These are phyloP conservation scores for Kuraishia hungarica DNA, from an alignment of 805 yeast species.

Conservation along the genomic window DNA sequence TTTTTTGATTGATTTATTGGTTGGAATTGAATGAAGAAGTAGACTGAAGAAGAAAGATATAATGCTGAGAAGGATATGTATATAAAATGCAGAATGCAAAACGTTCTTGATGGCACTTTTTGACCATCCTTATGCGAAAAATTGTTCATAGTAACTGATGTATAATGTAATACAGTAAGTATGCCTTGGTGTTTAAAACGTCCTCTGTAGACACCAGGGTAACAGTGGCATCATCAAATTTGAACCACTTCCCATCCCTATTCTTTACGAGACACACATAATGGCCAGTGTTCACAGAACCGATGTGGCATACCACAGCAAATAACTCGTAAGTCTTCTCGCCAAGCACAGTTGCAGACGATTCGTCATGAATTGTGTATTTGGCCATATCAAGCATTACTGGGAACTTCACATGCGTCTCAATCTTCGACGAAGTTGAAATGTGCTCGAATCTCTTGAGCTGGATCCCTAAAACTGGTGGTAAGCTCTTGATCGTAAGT, in stretches of 20 bases:
- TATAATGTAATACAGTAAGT: conserved; percentile 63
- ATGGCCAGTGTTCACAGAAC: conserved; percentile 94
- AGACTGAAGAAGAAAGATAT: not conserved
- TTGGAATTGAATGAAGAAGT: not conserved
- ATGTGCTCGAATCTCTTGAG: conserved; percentile 71
- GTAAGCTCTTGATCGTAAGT: conserved; percentile 57
- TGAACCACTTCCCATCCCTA: conserved; percentile 76
- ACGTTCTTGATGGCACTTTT: not conserved
- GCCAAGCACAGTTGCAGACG: not conserved
- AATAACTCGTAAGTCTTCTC: conserved; percentile 66
- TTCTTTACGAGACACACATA: conserved; percentile 74
- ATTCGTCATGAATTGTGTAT: conserved; percentile 27
- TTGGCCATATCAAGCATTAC: conserved; percentile 61
- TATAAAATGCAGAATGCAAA: not conserved
- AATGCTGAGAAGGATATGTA: not conserved
- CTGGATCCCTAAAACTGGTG: conserved; percentile 78
- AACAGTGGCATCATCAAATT: conserved; percentile 84
- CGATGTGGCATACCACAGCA: conserved; percentile 84
- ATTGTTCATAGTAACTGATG: conserved; percentile 24
- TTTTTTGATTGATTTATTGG: conserved; percentile 33
- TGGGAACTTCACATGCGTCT: conserved; percentile 67
- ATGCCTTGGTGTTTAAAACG: conserved; percentile 69
- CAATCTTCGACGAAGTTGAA: conserved; percentile 59
- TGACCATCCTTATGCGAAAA: not conserved
- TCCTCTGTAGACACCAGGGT: conserved; percentile 54